Evolutionary conservation across 371 early-diverging fungal species (phyloP), one percentile per base, ranked within the genome.

Genomic region (Rhizopus microsporus): DNA sequence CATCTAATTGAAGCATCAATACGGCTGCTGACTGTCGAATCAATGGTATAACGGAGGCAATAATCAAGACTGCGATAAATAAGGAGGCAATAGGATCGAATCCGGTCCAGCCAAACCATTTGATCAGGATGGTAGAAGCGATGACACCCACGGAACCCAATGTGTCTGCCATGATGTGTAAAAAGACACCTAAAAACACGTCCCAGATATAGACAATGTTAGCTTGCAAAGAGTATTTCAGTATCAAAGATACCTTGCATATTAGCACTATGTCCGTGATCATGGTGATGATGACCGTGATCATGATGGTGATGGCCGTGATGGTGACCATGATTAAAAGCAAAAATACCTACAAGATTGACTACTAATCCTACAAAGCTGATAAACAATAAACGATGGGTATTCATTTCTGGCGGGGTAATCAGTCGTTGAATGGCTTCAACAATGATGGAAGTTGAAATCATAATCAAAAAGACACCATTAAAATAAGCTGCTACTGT

Each of bases 71-170:
- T 0, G 95, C 93, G 60, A 98, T 96, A 51, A 94, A 84, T 37
- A 98, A 81, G 9, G 95, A 95, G n/a, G 95, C 94, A 45, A 96
- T 82, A 0, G 98, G 96, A 70, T 98, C 98, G 49, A 94, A 88
- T 35, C 96, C 95, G 10, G 90, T 91, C 96, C 96, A 96, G 4
- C 93, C 95, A 69, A 90, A 94, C 73, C 77, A 86, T 65, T 91
- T 75, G 39, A 98, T 94, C 37, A 95, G 67, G n/a, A 96, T 59
- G 0, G 95, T 90, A 0, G 96, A 95, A 15, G 94, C 83, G 53
- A 98, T 95, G 2, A 98, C 97, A 47, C 96, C 96, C 3, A 95
- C 93, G 31, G 94, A 94, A 6, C 98, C 98, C 12, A 98, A 78
- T 1, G 97, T 93, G 72, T 98, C 98, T 5, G 96, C 94, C 66